These are phyloP conservation scores for Chalciporus piperatus DNA, from an alignment of 768 basidiomycete genomes.

Conservation along the genomic window DNA sequence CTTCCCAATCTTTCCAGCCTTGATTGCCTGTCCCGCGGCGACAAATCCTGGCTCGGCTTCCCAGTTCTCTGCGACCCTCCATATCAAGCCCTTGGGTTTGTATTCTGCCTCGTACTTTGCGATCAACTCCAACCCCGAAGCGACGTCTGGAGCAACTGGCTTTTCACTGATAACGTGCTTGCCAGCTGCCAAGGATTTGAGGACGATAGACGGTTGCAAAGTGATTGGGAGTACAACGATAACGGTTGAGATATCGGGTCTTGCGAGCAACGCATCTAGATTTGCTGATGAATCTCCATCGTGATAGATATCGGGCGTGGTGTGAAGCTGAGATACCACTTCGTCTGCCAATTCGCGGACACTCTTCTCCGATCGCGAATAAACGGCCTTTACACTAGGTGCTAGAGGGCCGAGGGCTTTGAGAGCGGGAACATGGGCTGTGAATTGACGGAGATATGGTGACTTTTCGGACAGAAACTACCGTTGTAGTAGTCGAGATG, in stretches of 20 bases:
- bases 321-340: conserved; percentile 40
- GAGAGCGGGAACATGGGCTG: conserved; percentile 81
- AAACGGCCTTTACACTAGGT: conserved; percentile 62
- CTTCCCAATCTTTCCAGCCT: conserved; percentile 65
- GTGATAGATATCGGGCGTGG: conserved; percentile 51
- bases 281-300: conserved; percentile 45
- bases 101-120: conserved; percentile 61
- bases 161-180: conserved; percentile 92
- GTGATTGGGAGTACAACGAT: conserved; percentile 78
- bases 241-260: conserved; percentile 69
- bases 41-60: conserved; percentile 61
- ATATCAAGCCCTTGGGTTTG: conserved; percentile 66
- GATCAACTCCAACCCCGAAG: conserved; percentile 61
- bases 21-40: conserved; percentile 45
- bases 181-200: conserved; percentile 63
- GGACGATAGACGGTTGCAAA: conserved; percentile 64
- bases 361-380: conserved; percentile 72
- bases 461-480: conserved; percentile 17
- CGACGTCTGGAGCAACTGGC: conserved; percentile 73
- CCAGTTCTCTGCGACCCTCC: conserved; percentile 80
- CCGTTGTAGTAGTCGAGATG: neutral
- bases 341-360: conserved; percentile 50
- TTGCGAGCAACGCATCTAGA: conserved; percentile 62
- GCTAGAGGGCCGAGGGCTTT: conserved; percentile 46
- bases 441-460: conserved; percentile 22